Evolutionary conservation across 1,284 basidiomycete genomes (phyloP).

Genomic region (Tilletia setariae): DNA sequence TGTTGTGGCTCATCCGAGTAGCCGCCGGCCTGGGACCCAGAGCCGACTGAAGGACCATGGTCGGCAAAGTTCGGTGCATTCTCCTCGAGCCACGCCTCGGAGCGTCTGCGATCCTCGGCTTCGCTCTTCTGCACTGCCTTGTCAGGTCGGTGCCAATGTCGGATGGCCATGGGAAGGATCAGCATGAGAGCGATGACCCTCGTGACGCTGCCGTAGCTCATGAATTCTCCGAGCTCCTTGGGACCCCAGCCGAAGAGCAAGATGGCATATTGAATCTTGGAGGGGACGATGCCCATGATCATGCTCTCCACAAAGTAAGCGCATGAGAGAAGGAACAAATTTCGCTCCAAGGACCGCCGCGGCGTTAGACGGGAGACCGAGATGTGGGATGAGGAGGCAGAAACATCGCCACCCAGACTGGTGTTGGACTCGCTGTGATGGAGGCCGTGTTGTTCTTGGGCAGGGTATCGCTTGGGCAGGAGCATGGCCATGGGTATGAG

Average conservation of each 20-base stretch:
- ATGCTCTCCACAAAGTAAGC: constrained; percentile 45
- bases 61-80: not conserved
- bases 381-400: constrained; percentile 33
- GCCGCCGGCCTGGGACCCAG: constrained; percentile 10
- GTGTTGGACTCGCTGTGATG: not conserved
- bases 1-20: constrained; percentile 10
- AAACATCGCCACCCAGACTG: constrained; percentile 19
- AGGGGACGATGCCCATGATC: constrained; percentile 43
- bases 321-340: constrained; percentile 43
- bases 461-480: constrained; percentile 6
- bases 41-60: not conserved
- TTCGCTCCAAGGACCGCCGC: constrained; percentile 37
- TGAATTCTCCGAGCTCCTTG: constrained; percentile 40
- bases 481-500: constrained; percentile 17
- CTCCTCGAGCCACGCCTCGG: constrained; percentile 8
- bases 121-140: constrained; percentile 32
- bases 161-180: constrained; percentile 46
- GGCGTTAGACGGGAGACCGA: constrained; percentile 37
- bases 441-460: constrained; percentile 16
- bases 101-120: constrained; percentile 22
- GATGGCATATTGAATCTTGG: constrained; percentile 50
- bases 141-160: constrained; percentile 39
- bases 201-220: constrained; percentile 41
- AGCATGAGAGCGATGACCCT: constrained; percentile 43
- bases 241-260: constrained; percentile 47